Conservation (phyloP, 495 filamentous ascomycete genomes). For the Usnea hakonensis region DNA sequence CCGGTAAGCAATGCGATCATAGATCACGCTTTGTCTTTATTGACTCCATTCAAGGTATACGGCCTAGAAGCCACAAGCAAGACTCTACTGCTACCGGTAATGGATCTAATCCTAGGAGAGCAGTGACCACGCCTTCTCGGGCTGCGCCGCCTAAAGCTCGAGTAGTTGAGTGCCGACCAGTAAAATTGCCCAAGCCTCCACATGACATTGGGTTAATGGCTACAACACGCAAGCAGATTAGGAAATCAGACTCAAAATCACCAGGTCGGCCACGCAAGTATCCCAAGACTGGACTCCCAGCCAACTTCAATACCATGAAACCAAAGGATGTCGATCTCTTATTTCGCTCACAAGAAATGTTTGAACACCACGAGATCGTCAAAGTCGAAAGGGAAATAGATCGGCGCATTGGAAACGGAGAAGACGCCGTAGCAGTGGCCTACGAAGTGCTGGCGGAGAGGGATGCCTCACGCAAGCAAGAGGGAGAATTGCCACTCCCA, state of each 20-base stretch:
- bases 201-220: not conserved
- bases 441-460: conserved; percentile 15
- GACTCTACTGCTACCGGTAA: not conserved
- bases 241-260: not conserved
- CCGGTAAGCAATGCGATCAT: conserved; percentile 22
- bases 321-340: conserved; percentile 8
- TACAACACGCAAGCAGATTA: not conserved
- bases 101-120: not conserved
- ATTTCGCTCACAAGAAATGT: conserved; percentile 16
- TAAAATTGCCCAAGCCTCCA: not conserved
- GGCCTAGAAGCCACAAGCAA: not conserved
- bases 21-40: not conserved
- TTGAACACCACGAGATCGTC: conserved; percentile 16
- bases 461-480: conserved; percentile 7
- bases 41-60: not conserved
- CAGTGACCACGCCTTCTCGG: not conserved
- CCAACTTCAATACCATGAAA: conserved; percentile 11
- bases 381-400: conserved; percentile 19
- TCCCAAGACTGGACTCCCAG: conserved; percentile 14
- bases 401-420: conserved; percentile 11
- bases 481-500: conserved; percentile 7
- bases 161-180: not conserved
- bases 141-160: not conserved
- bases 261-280: conserved; percentile 20
- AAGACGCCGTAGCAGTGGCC: conserved; percentile 10